Evolutionary conservation across 768 basidiomycete genomes (phyloP).

Genomic region (Amanita subjunquillea): DNA sequence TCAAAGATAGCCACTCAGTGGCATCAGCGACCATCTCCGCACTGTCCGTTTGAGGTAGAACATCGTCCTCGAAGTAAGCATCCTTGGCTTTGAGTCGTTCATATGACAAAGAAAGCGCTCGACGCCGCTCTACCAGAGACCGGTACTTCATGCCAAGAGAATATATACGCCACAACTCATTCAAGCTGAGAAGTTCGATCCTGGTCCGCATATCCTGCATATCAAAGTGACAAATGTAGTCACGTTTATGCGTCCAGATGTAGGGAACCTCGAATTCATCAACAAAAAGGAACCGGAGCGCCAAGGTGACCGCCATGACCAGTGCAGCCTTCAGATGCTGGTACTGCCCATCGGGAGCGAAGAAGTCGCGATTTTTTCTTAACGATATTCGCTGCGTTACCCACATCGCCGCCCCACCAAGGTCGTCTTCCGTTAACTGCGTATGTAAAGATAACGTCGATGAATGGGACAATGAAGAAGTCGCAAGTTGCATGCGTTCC

Average conservation of each 20-base stretch:
- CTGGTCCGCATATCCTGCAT: constrained; percentile 49
- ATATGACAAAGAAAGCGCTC: constrained; percentile 54
- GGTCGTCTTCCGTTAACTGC: constrained; percentile 59
- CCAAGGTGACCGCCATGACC: constrained; percentile 69
- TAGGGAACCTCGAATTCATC: constrained; percentile 92
- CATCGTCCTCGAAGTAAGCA: constrained; percentile 65
- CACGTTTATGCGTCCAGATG: constrained; percentile 88
- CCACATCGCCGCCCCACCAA: constrained; percentile 81
- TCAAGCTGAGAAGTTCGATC: constrained; percentile 59
- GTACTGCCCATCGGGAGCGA: constrained; percentile 51
- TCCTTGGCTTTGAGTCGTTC: constrained; percentile 58
- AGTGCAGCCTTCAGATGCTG: constrained; percentile 54
- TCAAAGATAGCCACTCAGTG: constrained; percentile 83
- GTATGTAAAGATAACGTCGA: constrained; percentile 52
- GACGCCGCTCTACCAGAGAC: constrained; percentile 68
- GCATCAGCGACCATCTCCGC: constrained; percentile 88
- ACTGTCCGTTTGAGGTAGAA: constrained; percentile 58
- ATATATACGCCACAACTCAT: constrained; percentile 89
- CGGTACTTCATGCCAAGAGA: constrained; percentile 84
- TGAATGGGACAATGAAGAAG: constrained; percentile 67
- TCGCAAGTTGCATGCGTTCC: constrained; percentile 90
- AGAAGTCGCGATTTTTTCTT: constrained; percentile 63
- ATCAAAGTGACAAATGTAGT: constrained; percentile 82
- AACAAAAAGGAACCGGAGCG: constrained; percentile 75
- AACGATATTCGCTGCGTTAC: constrained; percentile 70